These are phyloP conservation scores for Pugionium dolabratum DNA, from an alignment of 345 rosid genomes.

Conservation along the genomic window DNA sequence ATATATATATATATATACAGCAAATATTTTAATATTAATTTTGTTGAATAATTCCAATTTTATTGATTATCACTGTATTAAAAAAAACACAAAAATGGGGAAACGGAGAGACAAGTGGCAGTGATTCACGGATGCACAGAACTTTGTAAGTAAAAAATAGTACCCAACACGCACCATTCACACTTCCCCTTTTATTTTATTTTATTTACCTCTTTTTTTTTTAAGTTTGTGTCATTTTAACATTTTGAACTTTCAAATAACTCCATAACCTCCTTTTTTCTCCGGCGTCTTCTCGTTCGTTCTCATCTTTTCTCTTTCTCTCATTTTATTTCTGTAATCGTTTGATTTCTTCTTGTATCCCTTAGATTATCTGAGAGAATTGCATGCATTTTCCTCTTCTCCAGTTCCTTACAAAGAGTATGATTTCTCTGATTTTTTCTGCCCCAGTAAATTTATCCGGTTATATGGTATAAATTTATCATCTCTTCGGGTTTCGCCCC, in stretches of 20 bases:
- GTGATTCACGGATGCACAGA: constrained; percentile 41
- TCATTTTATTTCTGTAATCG: neutral
- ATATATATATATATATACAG: neutral
- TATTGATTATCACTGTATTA: neutral
- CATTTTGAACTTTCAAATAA: constrained; percentile 74
- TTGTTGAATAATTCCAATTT: neutral
- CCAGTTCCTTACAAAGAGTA: neutral
- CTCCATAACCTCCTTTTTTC: constrained; percentile 20
- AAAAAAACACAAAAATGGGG: neutral
- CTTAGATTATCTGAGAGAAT: constrained; percentile 31
- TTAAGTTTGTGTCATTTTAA: constrained; percentile 22
- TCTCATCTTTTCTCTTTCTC: constrained; percentile 3
- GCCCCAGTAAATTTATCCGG: neutral
- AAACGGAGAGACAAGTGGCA: constrained; percentile 35
- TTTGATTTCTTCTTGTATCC: neutral
- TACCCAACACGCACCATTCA: constrained; percentile 23
- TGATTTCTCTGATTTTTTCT: constrained; percentile 39
- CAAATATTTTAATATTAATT: neutral
- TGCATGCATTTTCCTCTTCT: neutral
- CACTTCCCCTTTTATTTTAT: neutral
- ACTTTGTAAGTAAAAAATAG: constrained; percentile 13
- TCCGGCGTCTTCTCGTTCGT: constrained; percentile 38
- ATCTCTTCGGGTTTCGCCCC: constrained; percentile 24
- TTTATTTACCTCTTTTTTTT: constrained; percentile 18
- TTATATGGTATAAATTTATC: constrained; percentile 44